Conservation (phyloP, 2,329 filamentous ascomycete species). For the Cordyceps javanica region DNA sequence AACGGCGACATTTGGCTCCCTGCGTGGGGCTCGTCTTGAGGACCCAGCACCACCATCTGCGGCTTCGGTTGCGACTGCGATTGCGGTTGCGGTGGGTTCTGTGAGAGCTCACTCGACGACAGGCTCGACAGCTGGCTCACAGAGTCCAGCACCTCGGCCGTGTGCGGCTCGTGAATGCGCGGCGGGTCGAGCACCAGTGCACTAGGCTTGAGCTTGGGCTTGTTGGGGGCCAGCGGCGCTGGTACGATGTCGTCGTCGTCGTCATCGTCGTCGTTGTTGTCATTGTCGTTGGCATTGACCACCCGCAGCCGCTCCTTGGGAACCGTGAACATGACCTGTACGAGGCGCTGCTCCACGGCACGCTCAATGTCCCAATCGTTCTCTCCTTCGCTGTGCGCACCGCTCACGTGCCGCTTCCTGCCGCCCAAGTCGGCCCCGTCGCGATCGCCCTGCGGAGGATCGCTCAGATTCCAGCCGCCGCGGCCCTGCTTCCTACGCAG, state of each 20-base stretch:
- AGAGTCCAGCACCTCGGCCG: conserved; percentile 37
- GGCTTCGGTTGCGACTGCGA: background rate
- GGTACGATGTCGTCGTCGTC: background rate
- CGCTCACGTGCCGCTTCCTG: conserved; percentile 22
- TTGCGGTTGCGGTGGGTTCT: background rate
- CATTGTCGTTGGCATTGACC: conserved; percentile 69
- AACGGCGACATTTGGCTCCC: conserved; percentile 7
- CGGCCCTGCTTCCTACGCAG: conserved; percentile 50
- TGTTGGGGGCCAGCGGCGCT: background rate
- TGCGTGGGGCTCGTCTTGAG: background rate
- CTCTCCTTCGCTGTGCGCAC: conserved; percentile 34
- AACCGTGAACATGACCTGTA: conserved; percentile 89
- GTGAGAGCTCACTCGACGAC: background rate
- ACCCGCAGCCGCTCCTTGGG: conserved; percentile 80
- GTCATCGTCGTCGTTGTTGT: conserved; percentile 24
- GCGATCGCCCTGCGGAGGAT: conserved; percentile 8
- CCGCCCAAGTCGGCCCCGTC: background rate
- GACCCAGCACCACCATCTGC: background rate
- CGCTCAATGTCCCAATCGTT: conserved; percentile 74
- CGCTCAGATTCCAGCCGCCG: conserved; percentile 43
- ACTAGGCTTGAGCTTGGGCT: background rate
- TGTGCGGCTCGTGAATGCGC: conserved; percentile 20
- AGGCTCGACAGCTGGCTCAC: conserved; percentile 17
- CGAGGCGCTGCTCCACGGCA: conserved; percentile 62
- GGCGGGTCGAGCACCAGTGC: conserved; percentile 2